phyloP scores from a whole-genome alignment of 495 filamentous ascomycete species.

The Tuber umbilicatum region DNA sequence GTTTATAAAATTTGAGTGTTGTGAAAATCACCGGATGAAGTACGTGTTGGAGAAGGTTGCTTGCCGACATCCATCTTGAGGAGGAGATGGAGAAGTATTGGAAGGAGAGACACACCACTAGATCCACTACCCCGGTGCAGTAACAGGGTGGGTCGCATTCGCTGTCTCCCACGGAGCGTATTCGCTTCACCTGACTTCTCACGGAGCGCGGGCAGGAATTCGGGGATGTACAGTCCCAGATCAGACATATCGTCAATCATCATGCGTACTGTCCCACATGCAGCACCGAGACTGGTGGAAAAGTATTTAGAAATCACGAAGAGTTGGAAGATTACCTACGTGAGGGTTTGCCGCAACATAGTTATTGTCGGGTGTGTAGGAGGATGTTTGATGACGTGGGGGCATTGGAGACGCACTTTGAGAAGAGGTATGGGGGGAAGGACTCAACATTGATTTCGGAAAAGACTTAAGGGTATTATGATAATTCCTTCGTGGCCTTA shows the following conservation, averaged over 20 bases:
- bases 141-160: background rate
- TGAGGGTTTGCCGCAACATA: slow-evolving; percentile 8
- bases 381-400: slow-evolving; percentile 29
- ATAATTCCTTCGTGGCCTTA: background rate
- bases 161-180: slow-evolving; percentile 15
- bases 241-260: too few relatives aligned
- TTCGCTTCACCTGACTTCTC: slow-evolving; percentile 11
- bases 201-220: slow-evolving; percentile 18
- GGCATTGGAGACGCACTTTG: too few relatives aligned
- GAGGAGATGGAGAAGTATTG: slow-evolving; percentile 23
- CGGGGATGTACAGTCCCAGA: too few relatives aligned
- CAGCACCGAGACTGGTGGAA: too few relatives aligned
- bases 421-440: too few relatives aligned
- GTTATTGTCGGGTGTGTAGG: slow-evolving; percentile 29
- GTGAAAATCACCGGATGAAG: too few relatives aligned
- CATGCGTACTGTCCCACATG: too few relatives aligned
- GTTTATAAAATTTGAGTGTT: slow-evolving; percentile 17
- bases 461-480: too few relatives aligned
- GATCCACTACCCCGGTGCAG: slow-evolving; percentile 12
- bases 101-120: too few relatives aligned
- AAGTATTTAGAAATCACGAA: too few relatives aligned
- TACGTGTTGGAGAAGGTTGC: slow-evolving; percentile 11
- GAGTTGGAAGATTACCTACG: slow-evolving; percentile 26
- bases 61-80: slow-evolving; percentile 5
- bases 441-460: too few relatives aligned